Evolutionary conservation across 345 rosid species (phyloP), one percentile per base, ranked within the genome.

Genomic region (Cardiospermum halicacabum): DNA sequence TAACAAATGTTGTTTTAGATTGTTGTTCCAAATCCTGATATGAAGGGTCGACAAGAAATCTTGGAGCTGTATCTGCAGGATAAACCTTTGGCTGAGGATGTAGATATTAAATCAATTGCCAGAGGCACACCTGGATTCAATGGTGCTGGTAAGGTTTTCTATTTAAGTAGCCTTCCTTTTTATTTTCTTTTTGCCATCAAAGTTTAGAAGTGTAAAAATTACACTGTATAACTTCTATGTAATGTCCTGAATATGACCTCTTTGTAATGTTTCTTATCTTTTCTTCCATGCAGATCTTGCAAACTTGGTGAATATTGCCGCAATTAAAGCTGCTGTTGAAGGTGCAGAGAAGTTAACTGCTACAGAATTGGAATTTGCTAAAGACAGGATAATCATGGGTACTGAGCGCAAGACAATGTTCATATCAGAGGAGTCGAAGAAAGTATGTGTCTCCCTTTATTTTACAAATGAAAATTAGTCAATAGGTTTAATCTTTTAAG

Each of bases 71-170:
- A 94, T 77, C 81, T 94, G 57, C 89, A 85, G 73, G 97, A 90
- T 66, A 94, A 94, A 76, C 99, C 97, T 64, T 71, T 89, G 81
- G 80, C 89, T 22, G 93, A 87, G 28, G 86, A 89, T 51, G 87
- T 94, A 45, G 99, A 94, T 81, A 83, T 86, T 64, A 87, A 87
- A 78, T 79, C 97, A 67, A 87, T 89, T 79, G 97, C 99, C 65
- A 87, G 97, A 60, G 99, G 99, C 68, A 94, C 99, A 39, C 97
- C 99, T 15, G 99, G 99, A 62, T 94, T 94, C 70, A 94, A 94
- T 75, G 99, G 99, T 60, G 99, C 97, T 66, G 99, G 97, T 94
- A 64, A 75, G 64, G 45, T 64, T 63, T 56, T 64, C 11, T 54
- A 43, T 65, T 53, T 36, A 59, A 37, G 21, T 48, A 53, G 53